Percentiles rank a stretch among this genome's conserved stretches.
phyloP scores from a whole-genome alignment of 2,329 filamentous ascomycete genomes.

The Fusarium aywerte region DNA sequence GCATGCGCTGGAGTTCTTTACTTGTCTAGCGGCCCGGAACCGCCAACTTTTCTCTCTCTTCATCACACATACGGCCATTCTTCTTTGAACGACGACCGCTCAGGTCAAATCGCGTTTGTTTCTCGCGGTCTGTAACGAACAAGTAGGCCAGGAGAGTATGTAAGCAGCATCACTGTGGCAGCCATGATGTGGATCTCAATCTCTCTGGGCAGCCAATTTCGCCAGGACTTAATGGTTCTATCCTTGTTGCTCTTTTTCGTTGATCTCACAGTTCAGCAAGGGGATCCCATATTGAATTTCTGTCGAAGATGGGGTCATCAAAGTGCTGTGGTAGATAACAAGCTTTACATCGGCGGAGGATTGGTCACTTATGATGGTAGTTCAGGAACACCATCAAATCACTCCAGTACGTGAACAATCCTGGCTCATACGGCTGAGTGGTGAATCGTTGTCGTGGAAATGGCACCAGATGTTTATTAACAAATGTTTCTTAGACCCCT shows the following conservation, averaged over 20 bases:
- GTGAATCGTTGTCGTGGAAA: background rate
- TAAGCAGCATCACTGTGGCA: conserved; percentile 32
- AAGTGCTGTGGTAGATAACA: conserved; percentile 67
- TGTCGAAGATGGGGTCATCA: conserved; percentile 68
- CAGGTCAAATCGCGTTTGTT: conserved; percentile 10
- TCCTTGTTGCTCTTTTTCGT: conserved; percentile 39
- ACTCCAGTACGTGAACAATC: conserved; percentile 62
- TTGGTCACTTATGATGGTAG: conserved; percentile 65
- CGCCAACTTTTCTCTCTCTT: conserved; percentile 18
- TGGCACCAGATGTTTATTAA: conserved; percentile 5
- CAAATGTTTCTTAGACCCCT: conserved; percentile 25
- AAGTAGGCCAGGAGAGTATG: conserved; percentile 40
- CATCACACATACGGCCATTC: conserved; percentile 11
- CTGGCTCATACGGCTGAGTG: background rate
- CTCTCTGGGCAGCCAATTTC: conserved; percentile 29
- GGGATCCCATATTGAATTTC: conserved; percentile 65
- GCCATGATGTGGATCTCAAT: conserved; percentile 43
- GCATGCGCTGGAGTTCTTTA: conserved; percentile 11
- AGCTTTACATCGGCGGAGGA: conserved; percentile 72
- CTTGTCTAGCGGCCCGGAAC: conserved; percentile 1
- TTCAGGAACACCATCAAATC: conserved; percentile 60
- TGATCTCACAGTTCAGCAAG: conserved; percentile 49
- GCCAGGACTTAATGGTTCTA: conserved; percentile 31
- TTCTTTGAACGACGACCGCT: conserved; percentile 5
- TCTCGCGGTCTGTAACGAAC: conserved; percentile 12